Conservation (phyloP, 441 rosid species). For the Corymbia calophylla region DNA sequence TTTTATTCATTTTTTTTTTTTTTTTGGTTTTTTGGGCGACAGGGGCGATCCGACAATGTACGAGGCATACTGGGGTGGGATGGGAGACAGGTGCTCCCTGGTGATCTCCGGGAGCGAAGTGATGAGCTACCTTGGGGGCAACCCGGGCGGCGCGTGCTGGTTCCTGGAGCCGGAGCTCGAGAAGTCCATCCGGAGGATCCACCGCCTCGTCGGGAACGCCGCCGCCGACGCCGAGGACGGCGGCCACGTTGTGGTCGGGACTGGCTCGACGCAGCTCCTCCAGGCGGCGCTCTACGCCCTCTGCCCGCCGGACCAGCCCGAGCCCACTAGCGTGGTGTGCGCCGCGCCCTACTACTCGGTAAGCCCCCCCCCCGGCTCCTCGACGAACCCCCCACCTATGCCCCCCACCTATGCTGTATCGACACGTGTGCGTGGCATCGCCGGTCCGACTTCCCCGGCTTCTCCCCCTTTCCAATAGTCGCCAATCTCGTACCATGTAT, state of each 20-base stretch:
- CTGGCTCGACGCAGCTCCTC: conserved; percentile 76
- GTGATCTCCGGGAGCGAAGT: conserved; percentile 49
- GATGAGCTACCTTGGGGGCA: conserved; percentile 90
- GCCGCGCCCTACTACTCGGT: conserved; percentile 94
- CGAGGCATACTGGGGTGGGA: conserved; percentile 58
- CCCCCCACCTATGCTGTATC: neutral
- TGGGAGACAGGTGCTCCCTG: conserved; percentile 54
- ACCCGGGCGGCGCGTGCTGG: conserved; percentile 53
- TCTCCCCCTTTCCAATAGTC: neutral
- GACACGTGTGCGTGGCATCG: accelerated
- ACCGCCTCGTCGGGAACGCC: conserved; percentile 62
- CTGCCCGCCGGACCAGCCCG: conserved; percentile 23
- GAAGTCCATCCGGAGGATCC: conserved; percentile 52
- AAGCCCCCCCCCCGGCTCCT: conserved; percentile 4
- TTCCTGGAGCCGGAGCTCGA: conserved; percentile 55
- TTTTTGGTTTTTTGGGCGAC: neutral
- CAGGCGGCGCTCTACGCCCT: conserved; percentile 74
- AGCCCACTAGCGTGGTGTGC: conserved; percentile 63
- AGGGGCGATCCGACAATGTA: conserved; percentile 86
- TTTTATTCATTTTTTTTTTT: neutral
- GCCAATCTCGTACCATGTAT: neutral
- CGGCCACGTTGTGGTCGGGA: conserved; percentile 62
- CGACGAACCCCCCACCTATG: too few species aligned
- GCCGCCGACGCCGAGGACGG: conserved; percentile 36
- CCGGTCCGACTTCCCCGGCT: neutral